Base-by-base conservation (phyloP, 345 rosid species). In the Pelargonium nanum region DNA sequence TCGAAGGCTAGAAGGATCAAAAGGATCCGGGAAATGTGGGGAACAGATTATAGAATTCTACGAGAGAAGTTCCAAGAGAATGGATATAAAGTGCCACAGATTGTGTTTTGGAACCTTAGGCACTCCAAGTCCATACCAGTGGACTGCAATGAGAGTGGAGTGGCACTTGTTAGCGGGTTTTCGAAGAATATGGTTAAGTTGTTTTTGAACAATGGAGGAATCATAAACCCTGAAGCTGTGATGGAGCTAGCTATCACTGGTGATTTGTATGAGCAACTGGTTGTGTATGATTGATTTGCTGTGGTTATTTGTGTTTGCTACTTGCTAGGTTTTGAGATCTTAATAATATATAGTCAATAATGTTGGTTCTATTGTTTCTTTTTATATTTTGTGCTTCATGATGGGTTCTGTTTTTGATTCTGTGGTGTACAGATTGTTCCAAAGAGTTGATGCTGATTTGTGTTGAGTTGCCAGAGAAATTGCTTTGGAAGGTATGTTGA, bases 21-120 rank as follows among this genome's bases (percentile, higher is more conserved):
- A n/a, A n/a, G n/a, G n/a, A n/a, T n/a, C n/a, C n/a, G n/a, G n/a
- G n/a, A n/a, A n/a, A n/a, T n/a, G n/a, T 76, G 81, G 87, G 96
- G 78, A 55, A 81, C 85, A 0, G 79, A 85, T 59, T 63, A 81
- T 22, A 53, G 77, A 21, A 63, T 32, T 13, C 81, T 83, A 5
- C 60, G 0, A 57, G 81, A 61, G 61, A 89, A 84, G 61, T 81
- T 44, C 7, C 26, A 21, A 5, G 63, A 76, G 62, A 73, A 70
- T 21, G 89, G 91, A 12, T 84, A 80, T 26, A 77, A 81, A 0
- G 73, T 82, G 13, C 91, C 87, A 16, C 72, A 84, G 60, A 77
- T 73, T 0, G 83, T 84, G 74, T 86, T 84, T 30, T 86, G 91
- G 94, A 84, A 84, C 60, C 50, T 83, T 68, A 78, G 89, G 61